A percentile compares a stretch with the other conserved stretches of the same genome.
phyloP scores from a whole-genome alignment of 2,329 filamentous ascomycete genomes.

The Cladosporium sp. region DNA sequence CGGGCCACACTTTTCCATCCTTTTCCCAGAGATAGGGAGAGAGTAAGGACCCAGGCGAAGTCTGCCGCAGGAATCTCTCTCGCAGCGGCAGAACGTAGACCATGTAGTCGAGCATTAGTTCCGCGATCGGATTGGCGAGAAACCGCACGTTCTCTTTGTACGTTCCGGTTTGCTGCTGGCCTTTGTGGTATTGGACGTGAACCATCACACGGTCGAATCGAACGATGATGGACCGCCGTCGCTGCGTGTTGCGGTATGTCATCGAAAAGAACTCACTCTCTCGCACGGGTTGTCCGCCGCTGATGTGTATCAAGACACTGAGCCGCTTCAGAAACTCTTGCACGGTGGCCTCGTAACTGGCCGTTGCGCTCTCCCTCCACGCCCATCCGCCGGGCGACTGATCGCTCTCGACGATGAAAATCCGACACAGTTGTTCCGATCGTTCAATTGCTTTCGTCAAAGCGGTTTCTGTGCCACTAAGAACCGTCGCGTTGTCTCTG shows the following conservation, averaged over 20 bases:
- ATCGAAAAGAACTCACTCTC: slow-evolving; percentile 13
- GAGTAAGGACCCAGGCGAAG: slow-evolving; percentile 3
- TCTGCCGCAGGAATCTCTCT: slow-evolving; percentile 12
- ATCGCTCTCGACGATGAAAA: not conserved
- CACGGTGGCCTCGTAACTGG: slow-evolving; percentile 11
- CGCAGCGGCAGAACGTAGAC: slow-evolving; percentile 14
- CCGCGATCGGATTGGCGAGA: slow-evolving; percentile 10
- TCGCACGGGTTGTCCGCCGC: slow-evolving; percentile 10
- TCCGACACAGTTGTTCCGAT: not conserved
- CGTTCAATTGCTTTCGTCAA: not conserved
- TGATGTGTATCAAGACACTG: slow-evolving; percentile 6
- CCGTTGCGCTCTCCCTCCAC: slow-evolving; percentile 5
- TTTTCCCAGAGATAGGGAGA: slow-evolving; percentile 14
- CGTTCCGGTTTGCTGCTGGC: slow-evolving; percentile 11
- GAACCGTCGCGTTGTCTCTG: slow-evolving; percentile 4
- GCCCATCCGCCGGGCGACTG: not conserved
- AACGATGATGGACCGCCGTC: slow-evolving; percentile 6
- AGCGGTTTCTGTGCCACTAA: not conserved
- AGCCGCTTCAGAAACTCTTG: slow-evolving; percentile 13
- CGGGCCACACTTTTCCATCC: slow-evolving; percentile 12
- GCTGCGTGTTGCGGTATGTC: slow-evolving; percentile 11
- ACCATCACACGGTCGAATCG: slow-evolving; percentile 12
- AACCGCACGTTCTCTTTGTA: slow-evolving; percentile 15
- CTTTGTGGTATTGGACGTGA: slow-evolving; percentile 12
- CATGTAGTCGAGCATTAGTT: slow-evolving; percentile 15